Evolutionary conservation across 331 rosid genomes (phyloP), one percentile per base, ranked within the genome.

Genomic region (Prunus yedoensis): DNA sequence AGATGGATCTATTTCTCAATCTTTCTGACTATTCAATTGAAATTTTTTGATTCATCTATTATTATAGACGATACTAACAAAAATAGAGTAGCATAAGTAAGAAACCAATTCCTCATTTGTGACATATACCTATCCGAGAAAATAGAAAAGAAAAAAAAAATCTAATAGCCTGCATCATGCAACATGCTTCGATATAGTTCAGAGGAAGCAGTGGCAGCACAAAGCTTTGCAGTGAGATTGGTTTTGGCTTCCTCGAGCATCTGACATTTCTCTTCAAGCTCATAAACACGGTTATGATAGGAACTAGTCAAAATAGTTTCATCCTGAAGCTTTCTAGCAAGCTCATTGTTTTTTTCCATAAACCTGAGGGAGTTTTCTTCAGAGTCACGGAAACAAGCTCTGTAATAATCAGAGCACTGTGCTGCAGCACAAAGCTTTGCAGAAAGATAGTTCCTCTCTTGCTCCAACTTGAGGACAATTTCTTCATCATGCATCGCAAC

Each of bases 121-220:
- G 35, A 30, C 35, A 32, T 32, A 32, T 32, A 32, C 38, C 38
- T 32, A 32, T 32, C 38, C 8, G 8, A 35, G 10, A 2, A n/a
- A 41, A 38, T 41, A n/a, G 30, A 38, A 66, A 66, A 6, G 3
- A 41, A 11, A 28, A 18, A 20, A 52, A 70, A 7, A 10, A 11
- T 32, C 63, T 70, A 52, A 52, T 51, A 32, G 51, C 50, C 64
- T 10, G 27, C 13, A 15, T 70, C 51, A 32, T n/a, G 75, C 28
- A 53, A 38, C 50, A 70, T 53, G 75, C 30, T 70, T 70, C 15
- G 50, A 53, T 70, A 70, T 11, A 52, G 64, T 32, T 70, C 32
- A 70, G 64, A 70, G 16, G 47, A 70, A 38, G 74, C 74, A 18
- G 21, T 28, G 47, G 74, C 62, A 52, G n/a, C 10, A 70, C 46